phyloP scores from a whole-genome alignment of 768 basidiomycete species.

The Lyophyllum shimeji region DNA sequence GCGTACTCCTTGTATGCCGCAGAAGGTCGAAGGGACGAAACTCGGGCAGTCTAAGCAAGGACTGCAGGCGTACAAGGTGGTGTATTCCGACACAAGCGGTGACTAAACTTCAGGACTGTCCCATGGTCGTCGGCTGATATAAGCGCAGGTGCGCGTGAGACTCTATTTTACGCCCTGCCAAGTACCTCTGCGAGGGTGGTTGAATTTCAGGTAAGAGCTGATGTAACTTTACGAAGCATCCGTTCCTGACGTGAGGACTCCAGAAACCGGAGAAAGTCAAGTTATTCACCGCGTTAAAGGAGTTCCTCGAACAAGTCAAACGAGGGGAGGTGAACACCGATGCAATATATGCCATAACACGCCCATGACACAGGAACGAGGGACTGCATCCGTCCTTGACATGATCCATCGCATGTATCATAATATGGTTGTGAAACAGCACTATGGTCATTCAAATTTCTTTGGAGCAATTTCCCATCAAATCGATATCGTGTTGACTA shows the following conservation, averaged over 20 bases:
- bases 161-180: conserved; percentile 73
- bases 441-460: no score
- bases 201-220: conserved; percentile 57
- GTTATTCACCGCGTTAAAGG: conserved; percentile 8
- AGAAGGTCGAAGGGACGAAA: conserved; percentile 10
- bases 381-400: not conserved
- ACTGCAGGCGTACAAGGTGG: conserved; percentile 51
- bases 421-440: no score
- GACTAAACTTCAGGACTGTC: no score
- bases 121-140: not conserved
- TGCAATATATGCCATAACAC: not conserved
- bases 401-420: not conserved
- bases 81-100: conserved; percentile 26
- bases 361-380: not conserved
- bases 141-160: conserved; percentile 37
- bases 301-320: conserved; percentile 8
- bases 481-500: not conserved
- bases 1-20: not conserved
- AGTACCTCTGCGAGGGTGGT: conserved; percentile 77
- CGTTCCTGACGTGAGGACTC: not conserved
- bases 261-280: conserved; percentile 15
- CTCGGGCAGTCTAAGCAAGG: conserved; percentile 24
- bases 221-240: not conserved
- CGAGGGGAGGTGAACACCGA: conserved; percentile 8
- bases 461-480: no score